These are phyloP conservation scores for Raffaelea deltoideospora DNA, from an alignment of 2,329 filamentous ascomycete genomes.

Conservation along the genomic window DNA sequence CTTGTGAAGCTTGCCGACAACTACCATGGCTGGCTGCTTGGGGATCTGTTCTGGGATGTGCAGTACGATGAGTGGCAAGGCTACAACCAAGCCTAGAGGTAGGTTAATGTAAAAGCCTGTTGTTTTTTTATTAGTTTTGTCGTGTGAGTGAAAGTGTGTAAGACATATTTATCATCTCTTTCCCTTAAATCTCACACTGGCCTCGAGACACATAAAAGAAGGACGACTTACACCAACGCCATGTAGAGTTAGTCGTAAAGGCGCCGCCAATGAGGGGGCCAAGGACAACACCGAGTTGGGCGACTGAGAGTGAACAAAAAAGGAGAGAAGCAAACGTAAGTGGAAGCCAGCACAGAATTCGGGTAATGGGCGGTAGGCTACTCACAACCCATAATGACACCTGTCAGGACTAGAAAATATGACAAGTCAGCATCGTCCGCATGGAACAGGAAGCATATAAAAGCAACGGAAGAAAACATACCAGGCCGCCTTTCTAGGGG, in stretches of 20 bases:
- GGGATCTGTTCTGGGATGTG: conserved; percentile 20
- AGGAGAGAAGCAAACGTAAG: too few relatives aligned
- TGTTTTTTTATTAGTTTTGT: neutral
- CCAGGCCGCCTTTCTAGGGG: conserved; percentile 24
- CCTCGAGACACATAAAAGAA: too few relatives aligned
- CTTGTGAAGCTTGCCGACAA: conserved; percentile 13
- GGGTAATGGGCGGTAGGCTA: neutral
- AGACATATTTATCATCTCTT: too few relatives aligned
- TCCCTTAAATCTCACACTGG: too few relatives aligned
- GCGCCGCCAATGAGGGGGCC: conserved; percentile 32
- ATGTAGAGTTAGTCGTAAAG: conserved; percentile 22
- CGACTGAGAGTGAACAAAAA: too few relatives aligned
- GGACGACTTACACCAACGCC: conserved; percentile 25
- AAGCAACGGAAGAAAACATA: conserved; percentile 1
- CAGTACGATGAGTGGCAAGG: conserved; percentile 16
- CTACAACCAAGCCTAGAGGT: conserved; percentile 23
- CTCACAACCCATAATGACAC: conserved; percentile 11
- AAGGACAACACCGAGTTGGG: conserved; percentile 26
- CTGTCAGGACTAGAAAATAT: conserved; percentile 8
- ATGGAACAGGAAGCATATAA: neutral
- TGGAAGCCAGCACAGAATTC: neutral
- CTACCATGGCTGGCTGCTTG: conserved; percentile 14
- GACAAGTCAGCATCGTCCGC: conserved; percentile 9
- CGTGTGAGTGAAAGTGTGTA: neutral
- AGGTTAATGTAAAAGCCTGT: conserved; percentile 32